A percentile compares a stretch with the other conserved stretches of the same genome.
phyloP scores from a whole-genome alignment of 2,329 filamentous ascomycete species.

The Leptosphaerulina australis region DNA sequence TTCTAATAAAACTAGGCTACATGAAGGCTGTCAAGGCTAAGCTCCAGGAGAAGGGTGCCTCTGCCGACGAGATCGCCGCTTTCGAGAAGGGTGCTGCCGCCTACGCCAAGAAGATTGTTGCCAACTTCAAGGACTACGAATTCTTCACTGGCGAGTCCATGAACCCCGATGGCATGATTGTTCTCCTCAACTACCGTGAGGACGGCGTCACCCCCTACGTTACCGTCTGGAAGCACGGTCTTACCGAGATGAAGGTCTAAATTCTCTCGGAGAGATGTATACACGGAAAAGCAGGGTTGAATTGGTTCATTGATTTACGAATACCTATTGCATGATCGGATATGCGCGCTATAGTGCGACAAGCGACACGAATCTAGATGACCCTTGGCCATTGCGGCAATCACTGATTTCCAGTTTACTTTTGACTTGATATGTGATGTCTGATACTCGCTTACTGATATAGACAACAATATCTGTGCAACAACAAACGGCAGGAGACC shows the following conservation, averaged over 20 bases:
- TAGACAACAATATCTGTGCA: background rate
- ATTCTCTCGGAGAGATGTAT: constrained; percentile 10
- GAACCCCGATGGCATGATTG: constrained; percentile 91
- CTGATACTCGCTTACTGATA: no score
- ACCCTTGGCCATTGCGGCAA: constrained; percentile 26
- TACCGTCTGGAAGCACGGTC: constrained; percentile 93
- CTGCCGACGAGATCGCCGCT: constrained; percentile 65
- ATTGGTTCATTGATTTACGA: constrained; percentile 44
- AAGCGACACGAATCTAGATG: constrained; percentile 45
- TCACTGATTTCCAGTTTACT: background rate
- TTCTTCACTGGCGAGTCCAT: constrained; percentile 92
- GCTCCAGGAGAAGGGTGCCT: constrained; percentile 64
- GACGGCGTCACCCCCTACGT: constrained; percentile 91
- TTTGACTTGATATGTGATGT: background rate
- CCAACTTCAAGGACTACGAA: constrained; percentile 95
- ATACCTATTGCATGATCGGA: constrained; percentile 48
- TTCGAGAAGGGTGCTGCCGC: constrained; percentile 78
- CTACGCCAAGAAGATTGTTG: constrained; percentile 82
- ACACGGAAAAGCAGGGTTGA: constrained; percentile 27
- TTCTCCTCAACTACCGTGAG: constrained; percentile 97
- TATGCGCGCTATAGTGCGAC: constrained; percentile 44
- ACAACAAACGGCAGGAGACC: background rate
- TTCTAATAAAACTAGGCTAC: constrained; percentile 65
- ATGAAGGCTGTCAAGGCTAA: constrained; percentile 90
- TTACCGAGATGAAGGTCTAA: constrained; percentile 90